Base-by-base conservation (phyloP, 441 rosid species). In the Monsonia emarginata region DNA sequence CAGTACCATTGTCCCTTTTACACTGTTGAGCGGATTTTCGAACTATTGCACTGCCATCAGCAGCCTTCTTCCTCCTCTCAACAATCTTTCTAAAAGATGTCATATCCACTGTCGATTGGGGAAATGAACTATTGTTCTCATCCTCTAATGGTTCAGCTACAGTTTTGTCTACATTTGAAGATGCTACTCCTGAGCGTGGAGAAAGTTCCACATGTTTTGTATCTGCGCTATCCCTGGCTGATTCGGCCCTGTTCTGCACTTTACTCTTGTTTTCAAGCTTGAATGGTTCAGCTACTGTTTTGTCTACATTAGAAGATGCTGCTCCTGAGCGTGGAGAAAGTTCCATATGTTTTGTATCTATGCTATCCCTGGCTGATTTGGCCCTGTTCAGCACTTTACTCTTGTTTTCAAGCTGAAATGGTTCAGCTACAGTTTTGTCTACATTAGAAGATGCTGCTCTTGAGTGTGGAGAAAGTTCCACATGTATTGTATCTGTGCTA, bases 51-150 rank as follows among this genome's bases (percentile, higher is more conserved):
- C 73, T 75, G 75, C 80, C 79, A 52, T 74, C 86, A 32, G 65
- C 65, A 67, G 78, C 84, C 52, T 34, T 67, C 60, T 69, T 67
- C 74, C 21, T 70, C 76, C 65, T 68, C 73, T 36, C 25, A 61
- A 28, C 74, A 69, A 69, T 74, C 65, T 71, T 64, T 63, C 22
- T 67, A 67, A 79, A 83, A 56, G 78, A 78, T 61, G 82, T 75
- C 46, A 83, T 75, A 68, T 84, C 86, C 52, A 79, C 48, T 64
- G 85, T 85, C 44, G 89, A 81, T 4, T 73, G 79, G 72, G 66
- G 28, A 62, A 81, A 75, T 27, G 82, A 84, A 68, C 50, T 68
- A 16, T 46, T 79, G 48, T 74, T 69, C 6, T 36, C 52, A 68
- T 52, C 68, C 75, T 79, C 82, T 11, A 5, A 70, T 19, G 70